Base-by-base conservation (phyloP, 1,284 basidiomycete genomes). In the Hemileia vastatrix region DNA sequence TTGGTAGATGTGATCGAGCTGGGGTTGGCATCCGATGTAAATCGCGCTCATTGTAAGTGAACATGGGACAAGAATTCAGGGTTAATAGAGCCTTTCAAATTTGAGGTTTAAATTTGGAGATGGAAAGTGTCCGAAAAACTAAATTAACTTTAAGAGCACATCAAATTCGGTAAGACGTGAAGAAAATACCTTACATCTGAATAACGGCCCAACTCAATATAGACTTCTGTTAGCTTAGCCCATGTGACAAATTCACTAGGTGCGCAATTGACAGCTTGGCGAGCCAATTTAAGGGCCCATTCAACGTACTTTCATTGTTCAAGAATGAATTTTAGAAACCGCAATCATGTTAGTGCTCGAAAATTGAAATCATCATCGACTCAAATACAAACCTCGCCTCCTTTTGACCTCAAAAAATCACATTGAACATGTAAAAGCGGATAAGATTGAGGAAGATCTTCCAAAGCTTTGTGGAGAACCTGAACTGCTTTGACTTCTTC, bases 41-140 rank as follows among this genome's bases (percentile, higher is more conserved):
- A 76, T 99, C 95, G 15, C 93, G 85, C 60, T 95, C 94, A 75
- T 96, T 96, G 79, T 90, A 98, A 1, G 94, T 97, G 78, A 98
- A 98, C 94, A 98, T 98, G 0, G 94, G 94, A 78, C 95, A 98
- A 43, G 94, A 97, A 75, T 98, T 98, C 65, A 98, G 83, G 1
- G 94, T 97, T 44, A 97, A 81, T 11, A 98, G 80, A 0, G 94
- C 91, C 81, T 83, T 4, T 31, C 31, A 54, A 32, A 15, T 57
- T 9, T 49, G n/a, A 18, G 56, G 31, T 18, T 24, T 31, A 40
- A 61, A 4, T 32, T 19, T 11, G 3, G 5, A 40, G 8, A 43
- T 49, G 21, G 15, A 31, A 44, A 40, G 1, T 19, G 72, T 6
- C 24, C 0, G 47, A 59, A 19, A 6, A 15, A 44, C 43, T 36